Evolutionary conservation across 257 asterid genomes (phyloP).

Genomic region (Capsicum pubescens): DNA sequence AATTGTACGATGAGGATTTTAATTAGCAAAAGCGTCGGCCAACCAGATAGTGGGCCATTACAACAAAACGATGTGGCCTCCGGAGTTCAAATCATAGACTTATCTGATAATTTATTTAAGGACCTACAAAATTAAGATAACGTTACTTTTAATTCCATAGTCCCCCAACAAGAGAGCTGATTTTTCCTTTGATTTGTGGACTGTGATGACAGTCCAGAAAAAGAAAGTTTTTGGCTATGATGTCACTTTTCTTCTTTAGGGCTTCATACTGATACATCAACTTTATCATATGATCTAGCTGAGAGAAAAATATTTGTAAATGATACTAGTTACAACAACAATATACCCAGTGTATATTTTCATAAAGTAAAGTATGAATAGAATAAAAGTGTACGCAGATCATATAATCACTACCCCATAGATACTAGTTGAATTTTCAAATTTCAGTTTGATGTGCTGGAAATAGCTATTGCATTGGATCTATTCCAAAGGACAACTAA

Average conservation of each 20-base stretch:
- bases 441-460: too few relatives aligned
- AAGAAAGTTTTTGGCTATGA: neutral
- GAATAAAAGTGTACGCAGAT: too few relatives aligned
- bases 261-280: neutral
- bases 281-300: neutral
- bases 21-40: neutral
- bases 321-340: neutral
- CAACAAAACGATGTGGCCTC: neutral
- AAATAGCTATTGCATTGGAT: neutral
- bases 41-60: neutral
- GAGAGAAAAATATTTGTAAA: neutral
- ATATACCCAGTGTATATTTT: too few relatives aligned
- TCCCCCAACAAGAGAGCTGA: neutral
- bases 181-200: neutral
- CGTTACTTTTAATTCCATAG: neutral
- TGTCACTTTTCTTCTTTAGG: neutral
- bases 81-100: neutral
- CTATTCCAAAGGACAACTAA: too few relatives aligned
- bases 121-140: slow-evolving; percentile 14
- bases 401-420: too few relatives aligned
- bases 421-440: too few relatives aligned
- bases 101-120: neutral
- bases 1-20: too few relatives aligned
- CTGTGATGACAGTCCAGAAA: neutral
- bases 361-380: too few relatives aligned